Conservation (phyloP, 139 green algal genomes). For the Asterochloris sp. region DNA sequence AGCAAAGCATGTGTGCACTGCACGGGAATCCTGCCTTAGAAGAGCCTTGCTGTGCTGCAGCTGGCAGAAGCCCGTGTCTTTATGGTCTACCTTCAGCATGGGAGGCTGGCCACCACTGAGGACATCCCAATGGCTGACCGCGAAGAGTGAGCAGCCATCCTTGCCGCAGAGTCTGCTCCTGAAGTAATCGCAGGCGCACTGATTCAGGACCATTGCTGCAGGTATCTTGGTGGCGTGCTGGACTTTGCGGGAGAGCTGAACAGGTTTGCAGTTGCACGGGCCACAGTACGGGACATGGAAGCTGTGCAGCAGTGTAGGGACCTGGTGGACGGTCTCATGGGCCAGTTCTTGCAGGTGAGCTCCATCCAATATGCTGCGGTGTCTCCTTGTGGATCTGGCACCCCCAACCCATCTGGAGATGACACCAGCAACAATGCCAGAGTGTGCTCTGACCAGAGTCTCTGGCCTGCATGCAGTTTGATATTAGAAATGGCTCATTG, state of each 20-base stretch:
- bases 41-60: too few species aligned
- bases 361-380: too few species aligned
- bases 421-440: too few species aligned
- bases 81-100: slow-evolving; percentile 58
- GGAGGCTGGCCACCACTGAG: slow-evolving; percentile 36
- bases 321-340: slow-evolving; percentile 65
- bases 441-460: too few species aligned
- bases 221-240: slow-evolving; percentile 67
- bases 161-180: not conserved
- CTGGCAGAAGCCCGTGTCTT: slow-evolving; percentile 62
- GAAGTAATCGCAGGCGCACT: not conserved
- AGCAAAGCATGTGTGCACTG: too few species aligned
- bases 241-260: slow-evolving; percentile 85
- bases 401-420: too few species aligned
- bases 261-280: slow-evolving; percentile 53
- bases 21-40: too few species aligned
- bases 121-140: slow-evolving; percentile 60
- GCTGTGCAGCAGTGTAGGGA: slow-evolving; percentile 58
- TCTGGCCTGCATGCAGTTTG: not conserved
- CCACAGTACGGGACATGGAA: slow-evolving; percentile 56
- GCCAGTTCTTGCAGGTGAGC: slow-evolving; percentile 48
- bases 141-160: slow-evolving; percentile 61
- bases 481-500: too few species aligned
- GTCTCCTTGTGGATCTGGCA: too few species aligned
- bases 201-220: not conserved